Percentiles rank a stretch among this genome's conserved stretches.
Conservation (phyloP, 2,329 filamentous ascomycete species). For the Ophiobolus disseminans region DNA sequence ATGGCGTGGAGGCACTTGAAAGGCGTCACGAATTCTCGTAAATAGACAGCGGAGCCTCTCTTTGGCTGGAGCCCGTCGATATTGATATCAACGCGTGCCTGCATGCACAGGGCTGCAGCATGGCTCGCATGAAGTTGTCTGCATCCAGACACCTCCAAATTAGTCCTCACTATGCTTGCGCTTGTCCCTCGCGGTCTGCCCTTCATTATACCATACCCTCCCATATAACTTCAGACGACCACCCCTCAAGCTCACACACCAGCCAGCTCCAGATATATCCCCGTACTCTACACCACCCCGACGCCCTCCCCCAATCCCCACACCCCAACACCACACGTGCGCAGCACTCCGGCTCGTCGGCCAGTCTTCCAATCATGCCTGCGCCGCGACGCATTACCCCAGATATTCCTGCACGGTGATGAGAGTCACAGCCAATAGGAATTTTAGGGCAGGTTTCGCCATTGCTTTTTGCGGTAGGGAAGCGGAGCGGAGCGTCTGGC, state of each 20-base stretch:
- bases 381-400: conserved; percentile 26
- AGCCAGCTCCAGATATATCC: no score
- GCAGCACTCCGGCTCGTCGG: conserved; percentile 10
- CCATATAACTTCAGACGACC: no score
- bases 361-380: conserved; percentile 19
- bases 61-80: conserved; percentile 5
- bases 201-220: not conserved
- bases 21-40: conserved; percentile 20
- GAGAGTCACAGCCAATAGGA: conserved; percentile 6
- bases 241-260: no score
- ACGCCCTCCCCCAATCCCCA: conserved; percentile 2
- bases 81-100: conserved; percentile 18
- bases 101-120: conserved; percentile 19
- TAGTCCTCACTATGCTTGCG: no score
- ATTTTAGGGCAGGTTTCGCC: not conserved
- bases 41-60: conserved; percentile 7
- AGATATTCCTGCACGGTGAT: conserved; percentile 15
- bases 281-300: no score
- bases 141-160: not conserved
- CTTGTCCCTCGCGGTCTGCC: no score
- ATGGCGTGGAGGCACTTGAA: conserved; percentile 8
- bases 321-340: conserved; percentile 1
- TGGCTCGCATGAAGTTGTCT: conserved; percentile 13
- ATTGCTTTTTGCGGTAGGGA: conserved; percentile 2
- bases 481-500: conserved; percentile 1